These are phyloP conservation scores for Candida sp. DNA, from an alignment of 1,139 yeast genomes.

Conservation along the genomic window DNA sequence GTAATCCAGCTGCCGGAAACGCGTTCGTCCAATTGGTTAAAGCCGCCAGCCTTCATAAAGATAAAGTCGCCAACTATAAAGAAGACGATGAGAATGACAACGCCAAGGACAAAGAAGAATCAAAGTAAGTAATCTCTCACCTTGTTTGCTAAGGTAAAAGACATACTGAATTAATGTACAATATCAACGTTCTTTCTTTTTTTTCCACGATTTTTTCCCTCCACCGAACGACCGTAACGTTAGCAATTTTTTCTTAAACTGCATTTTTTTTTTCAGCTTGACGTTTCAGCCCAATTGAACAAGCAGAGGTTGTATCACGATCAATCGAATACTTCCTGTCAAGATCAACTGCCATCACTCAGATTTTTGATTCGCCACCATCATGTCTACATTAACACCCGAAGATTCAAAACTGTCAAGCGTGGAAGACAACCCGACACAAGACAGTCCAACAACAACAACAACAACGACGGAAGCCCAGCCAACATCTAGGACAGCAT, in stretches of 20 bases:
- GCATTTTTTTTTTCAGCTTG: no score
- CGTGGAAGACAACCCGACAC: neutral
- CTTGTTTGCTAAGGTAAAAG: no score
- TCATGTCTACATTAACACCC: constrained; percentile 1
- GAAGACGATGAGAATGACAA: constrained; percentile 24
- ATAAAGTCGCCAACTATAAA: constrained; percentile 48
- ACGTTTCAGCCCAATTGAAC: no score
- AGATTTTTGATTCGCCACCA: no score
- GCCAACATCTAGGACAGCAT: constrained; percentile 7
- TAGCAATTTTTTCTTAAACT: no score
- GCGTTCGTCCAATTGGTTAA: constrained; percentile 78
- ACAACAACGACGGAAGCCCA: constrained; percentile 1
- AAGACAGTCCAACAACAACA: constrained; percentile 1
- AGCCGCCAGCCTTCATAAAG: constrained; percentile 72
- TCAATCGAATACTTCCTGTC: no score
- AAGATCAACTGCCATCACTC: no score
- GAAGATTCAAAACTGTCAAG: neutral
- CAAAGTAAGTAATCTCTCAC: neutral
- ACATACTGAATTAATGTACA: no score
- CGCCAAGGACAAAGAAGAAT: neutral
- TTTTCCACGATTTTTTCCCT: neutral
- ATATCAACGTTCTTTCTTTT: neutral
- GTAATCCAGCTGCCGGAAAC: constrained; percentile 27
- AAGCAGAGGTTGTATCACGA: no score
- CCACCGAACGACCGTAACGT: no score